Percentiles rank a stretch among this genome's conserved stretches.
These are phyloP conservation scores for Cercophora scortea DNA, from an alignment of 495 filamentous ascomycete genomes.

Conservation along the genomic window DNA sequence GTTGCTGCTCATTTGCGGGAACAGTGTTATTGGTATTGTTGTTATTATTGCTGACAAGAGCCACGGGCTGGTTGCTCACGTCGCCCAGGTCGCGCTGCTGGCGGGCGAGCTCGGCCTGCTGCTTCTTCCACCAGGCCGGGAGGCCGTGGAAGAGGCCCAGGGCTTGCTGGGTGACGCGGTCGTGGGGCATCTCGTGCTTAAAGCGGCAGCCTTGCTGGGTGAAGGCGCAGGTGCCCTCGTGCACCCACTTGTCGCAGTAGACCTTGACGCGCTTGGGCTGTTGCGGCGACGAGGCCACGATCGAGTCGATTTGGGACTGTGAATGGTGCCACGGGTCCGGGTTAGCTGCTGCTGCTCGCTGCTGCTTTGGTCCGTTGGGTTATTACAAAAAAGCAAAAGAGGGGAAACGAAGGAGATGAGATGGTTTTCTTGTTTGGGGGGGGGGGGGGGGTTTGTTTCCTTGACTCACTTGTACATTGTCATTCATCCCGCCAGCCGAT, in stretches of 20 bases:
- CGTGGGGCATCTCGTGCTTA: conserved; percentile 78
- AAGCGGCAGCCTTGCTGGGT: conserved; percentile 77
- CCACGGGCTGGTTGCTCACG: background rate
- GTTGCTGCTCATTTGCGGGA: too few species aligned
- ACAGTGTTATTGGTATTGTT: too few species aligned
- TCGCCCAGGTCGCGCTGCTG: conserved; percentile 2
- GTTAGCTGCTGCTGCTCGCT: conserved; percentile 8
- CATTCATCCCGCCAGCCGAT: background rate
- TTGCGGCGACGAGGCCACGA: conserved; percentile 5
- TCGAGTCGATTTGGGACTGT: conserved; percentile 16
- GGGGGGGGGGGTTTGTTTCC: too few species aligned
- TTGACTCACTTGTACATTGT: background rate
- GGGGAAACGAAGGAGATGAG: background rate
- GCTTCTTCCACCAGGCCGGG: conserved; percentile 45
- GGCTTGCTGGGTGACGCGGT: conserved; percentile 46
- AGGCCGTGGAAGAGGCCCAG: conserved; percentile 54
- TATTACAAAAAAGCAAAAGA: background rate
- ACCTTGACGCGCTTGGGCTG: conserved; percentile 48
- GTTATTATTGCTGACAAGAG: background rate
- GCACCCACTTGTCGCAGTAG: conserved; percentile 84
- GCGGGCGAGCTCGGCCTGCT: conserved; percentile 32
- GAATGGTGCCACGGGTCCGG: background rate
- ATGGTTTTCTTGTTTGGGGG: too few species aligned
- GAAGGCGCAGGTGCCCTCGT: conserved; percentile 76
- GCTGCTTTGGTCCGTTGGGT: background rate